Percentiles rank a stretch among this genome's conserved stretches.
phyloP scores from a whole-genome alignment of 306 rosid genomes.

The Cucumis melo region DNA sequence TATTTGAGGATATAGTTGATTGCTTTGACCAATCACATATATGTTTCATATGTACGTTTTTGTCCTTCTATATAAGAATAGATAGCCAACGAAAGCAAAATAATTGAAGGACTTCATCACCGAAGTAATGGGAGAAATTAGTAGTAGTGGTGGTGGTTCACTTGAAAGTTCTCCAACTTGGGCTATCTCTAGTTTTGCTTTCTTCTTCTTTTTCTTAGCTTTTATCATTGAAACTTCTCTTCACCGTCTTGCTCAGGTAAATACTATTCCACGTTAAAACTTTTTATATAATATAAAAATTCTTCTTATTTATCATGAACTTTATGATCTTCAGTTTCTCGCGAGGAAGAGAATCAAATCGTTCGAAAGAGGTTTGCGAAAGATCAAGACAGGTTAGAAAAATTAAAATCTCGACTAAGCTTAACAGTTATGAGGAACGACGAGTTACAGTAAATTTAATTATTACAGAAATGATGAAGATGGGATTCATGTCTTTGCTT shows the following conservation, averaged over 20 bases:
- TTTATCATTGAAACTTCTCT: constrained; percentile 33
- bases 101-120: no score
- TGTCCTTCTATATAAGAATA: neutral
- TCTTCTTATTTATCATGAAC: neutral
- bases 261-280: neutral
- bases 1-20: neutral
- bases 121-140: constrained; percentile 10
- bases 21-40: neutral
- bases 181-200: constrained; percentile 37
- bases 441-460: no score
- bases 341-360: constrained; percentile 30
- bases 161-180: constrained; percentile 58
- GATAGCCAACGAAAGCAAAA: constrained; percentile 7
- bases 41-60: neutral
- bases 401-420: no score
- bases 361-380: constrained; percentile 31
- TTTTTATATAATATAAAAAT: neutral
- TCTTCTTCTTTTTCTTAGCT: constrained; percentile 27
- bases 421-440: neutral
- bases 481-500: constrained; percentile 47
- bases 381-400: constrained; percentile 36
- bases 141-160: constrained; percentile 4
- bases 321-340: constrained; percentile 19
- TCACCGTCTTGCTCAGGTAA: constrained; percentile 34
- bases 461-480: constrained; percentile 36